Evolutionary conservation across 371 early-diverging fungal species (phyloP).

Genomic region (Blakeslea trispora): DNA sequence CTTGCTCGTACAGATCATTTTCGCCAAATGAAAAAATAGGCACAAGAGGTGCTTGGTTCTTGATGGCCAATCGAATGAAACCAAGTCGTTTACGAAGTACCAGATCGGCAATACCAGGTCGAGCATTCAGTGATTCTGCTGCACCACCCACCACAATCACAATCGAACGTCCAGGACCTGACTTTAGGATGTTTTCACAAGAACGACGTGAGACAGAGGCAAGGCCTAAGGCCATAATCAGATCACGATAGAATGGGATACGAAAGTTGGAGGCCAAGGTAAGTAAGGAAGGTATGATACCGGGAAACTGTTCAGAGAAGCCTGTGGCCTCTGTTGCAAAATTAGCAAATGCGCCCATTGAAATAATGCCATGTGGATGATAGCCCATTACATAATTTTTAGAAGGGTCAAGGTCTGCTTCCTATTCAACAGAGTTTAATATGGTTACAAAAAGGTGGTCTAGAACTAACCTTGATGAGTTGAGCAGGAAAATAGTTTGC

Average conservation of each 20-base stretch:
- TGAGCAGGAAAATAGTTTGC: constrained; percentile 79
- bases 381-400: constrained; percentile 80
- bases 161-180: constrained; percentile 79
- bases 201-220: constrained; percentile 78
- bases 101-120: constrained; percentile 66
- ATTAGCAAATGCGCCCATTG: constrained; percentile 78
- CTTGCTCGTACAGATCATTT: constrained; percentile 76
- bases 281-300: constrained; percentile 62
- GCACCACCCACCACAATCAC: constrained; percentile 83
- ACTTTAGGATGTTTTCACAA: constrained; percentile 71
- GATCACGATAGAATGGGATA: constrained; percentile 78
- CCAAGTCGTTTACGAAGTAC: constrained; percentile 74
- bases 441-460: too few relatives aligned
- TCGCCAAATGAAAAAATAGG: constrained; percentile 85
- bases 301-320: constrained; percentile 68
- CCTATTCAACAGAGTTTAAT: constrained; percentile 38
- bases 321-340: constrained; percentile 78
- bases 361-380: constrained; percentile 86
- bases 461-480: constrained; percentile 73
- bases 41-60: constrained; percentile 66
- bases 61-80: constrained; percentile 82
- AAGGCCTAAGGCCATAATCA: constrained; percentile 68
- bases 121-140: constrained; percentile 69
- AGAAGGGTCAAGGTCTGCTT: constrained; percentile 72
- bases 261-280: constrained; percentile 66